Evolutionary conservation across 164 flowering plant species (phyloP).

Genomic region (Sextonia rubra): DNA sequence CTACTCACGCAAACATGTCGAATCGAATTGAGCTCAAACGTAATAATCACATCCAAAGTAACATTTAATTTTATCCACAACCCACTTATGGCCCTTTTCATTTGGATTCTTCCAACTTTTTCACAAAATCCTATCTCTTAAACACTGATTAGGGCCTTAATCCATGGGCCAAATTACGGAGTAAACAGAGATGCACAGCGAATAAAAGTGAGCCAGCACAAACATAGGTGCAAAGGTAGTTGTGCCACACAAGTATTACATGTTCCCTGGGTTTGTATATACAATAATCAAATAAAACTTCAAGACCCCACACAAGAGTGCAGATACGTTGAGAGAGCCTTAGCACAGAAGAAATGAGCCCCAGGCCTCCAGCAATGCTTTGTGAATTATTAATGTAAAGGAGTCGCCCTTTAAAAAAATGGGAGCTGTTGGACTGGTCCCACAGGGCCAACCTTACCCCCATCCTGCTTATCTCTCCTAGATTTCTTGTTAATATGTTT

Average conservation of each 20-base stretch:
- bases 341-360: not conserved
- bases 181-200: not conserved
- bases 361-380: no score
- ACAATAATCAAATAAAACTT: no score
- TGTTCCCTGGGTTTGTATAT: not conserved
- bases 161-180: not conserved
- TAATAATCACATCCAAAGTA: no score
- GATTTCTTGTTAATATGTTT: not conserved
- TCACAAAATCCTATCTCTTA: not conserved
- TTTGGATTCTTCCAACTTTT: not conserved
- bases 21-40: no score
- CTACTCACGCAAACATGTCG: no score
- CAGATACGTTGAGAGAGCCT: not conserved
- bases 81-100: no score
- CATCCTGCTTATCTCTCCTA: not conserved
- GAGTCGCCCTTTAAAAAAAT: not conserved
- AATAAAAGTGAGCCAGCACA: not conserved
- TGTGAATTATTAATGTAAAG: no score
- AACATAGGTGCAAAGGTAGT: not conserved
- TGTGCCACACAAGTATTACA: not conserved
- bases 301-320: not conserved
- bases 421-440: not conserved
- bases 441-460: not conserved
- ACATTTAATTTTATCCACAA: no score
- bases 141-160: not conserved